Evolutionary conservation across 1,139 yeast genomes (phyloP), one percentile per base, ranked within the genome.

Genomic region (Yamadazyma sp.): DNA sequence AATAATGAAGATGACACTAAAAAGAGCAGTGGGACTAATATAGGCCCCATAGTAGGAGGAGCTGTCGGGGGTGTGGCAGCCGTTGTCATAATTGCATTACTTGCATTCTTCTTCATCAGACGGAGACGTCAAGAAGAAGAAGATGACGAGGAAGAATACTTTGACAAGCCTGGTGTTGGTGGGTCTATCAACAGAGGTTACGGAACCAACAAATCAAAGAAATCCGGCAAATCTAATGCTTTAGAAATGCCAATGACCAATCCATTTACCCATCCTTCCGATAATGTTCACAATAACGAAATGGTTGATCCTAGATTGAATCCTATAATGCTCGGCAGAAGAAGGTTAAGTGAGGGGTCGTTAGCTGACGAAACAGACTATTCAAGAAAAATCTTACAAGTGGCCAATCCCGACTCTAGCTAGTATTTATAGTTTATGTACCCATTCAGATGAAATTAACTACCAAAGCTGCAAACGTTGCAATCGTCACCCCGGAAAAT

Each of bases 331-430:
- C 68, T 84, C 61, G 88, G 87, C 18, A 79, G 86, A 57, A 76
- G 88, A 45, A 70, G 94, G 46, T 64, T 84, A 41, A 76, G 84
- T 42, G 89, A 83, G 53, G 90, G 89, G 11, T 76, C 86, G 17
- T 68, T 85, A 45, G 90, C 88, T 11, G 94, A 85, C 56, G 89
- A 84, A 47, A 76, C 86, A 10, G 92, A 85, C 57, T 84, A 84
- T 61, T 74, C 84, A 34, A 70, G 89, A 49, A 83, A 84, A 60
- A 78, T 83, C 23, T 65, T 85, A 40, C 80, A 82, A 44, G 90
- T 85, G 18, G 84, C 89, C 31, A 85, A 84, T 53, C 89, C 90
- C 8, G 88, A 82, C 54, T 27, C 29, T 11, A 15, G 12, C 14
- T 27, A 37, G 26, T 29, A 17, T 22, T 18, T 33, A 29, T 14